Evolutionary conservation across 2,329 filamentous ascomycete species (phyloP), one percentile per base, ranked within the genome.

Genomic region (Pseudogymnoascus verrucosus): DNA sequence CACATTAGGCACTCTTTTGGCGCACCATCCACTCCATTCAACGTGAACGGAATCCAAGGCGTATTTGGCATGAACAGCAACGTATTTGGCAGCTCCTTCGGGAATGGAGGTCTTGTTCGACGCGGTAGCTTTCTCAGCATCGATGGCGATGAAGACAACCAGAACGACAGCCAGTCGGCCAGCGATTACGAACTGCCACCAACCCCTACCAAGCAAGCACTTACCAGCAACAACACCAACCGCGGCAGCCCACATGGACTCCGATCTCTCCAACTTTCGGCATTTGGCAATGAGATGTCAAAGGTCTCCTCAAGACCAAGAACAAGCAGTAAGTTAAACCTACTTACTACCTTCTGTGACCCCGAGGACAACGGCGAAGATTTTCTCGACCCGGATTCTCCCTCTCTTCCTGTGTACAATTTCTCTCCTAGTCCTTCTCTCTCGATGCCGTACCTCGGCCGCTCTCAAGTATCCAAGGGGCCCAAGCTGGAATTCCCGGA

Each of bases 121-220:
- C 66, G 73, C 63, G 84, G 83, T 60, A 97, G 93, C 75, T 86
- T 96, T 66, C 79, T 92, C 14, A 96, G 91, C 72, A 78, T 93
- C 51, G 90, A 96, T 70, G 89, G 87, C 21, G 91, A 93, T 61
- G 72, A 74, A 42, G 90, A 96, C 60, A 78, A 82, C 64, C 82
- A 84, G 68, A 79, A 82, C 68, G 84, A 86, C 64, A 82, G 80
- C 67, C 84, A 87, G 69, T 75, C 78, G 4, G 80, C 82, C 62
- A 79, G 77, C 16, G 90, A 93, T 64, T 81, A 78, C 40, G 92
- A 96, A 60, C 80, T 93, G 64, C 93, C 93, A n/a, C 93, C 93
- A 0, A 99, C 95, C 1, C 95, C 95, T 0, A 98, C 95, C 0
- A 98, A 96, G 75, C 85, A 85, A 68, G 75, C 78, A 73, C 65